phyloP scores from a whole-genome alignment of 2,329 filamentous ascomycete genomes.

The Aspergillus tamarii region DNA sequence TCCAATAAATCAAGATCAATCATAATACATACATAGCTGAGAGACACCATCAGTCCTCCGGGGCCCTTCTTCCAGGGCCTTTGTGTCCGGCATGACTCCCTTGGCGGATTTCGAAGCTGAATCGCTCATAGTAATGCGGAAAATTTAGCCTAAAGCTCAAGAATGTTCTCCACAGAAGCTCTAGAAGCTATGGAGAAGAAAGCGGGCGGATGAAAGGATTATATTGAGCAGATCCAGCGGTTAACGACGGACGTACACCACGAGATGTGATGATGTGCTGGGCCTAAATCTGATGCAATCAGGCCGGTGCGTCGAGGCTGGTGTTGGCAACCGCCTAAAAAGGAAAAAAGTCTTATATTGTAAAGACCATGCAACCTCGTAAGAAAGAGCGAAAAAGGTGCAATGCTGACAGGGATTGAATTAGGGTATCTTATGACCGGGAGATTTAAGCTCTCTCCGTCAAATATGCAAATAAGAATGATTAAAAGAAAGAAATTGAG shows the following conservation, averaged over 20 bases:
- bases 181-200: constrained; percentile 6
- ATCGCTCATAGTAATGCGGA: constrained; percentile 19
- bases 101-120: constrained; percentile 20
- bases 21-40: constrained; percentile 33
- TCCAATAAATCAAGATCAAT: not conserved
- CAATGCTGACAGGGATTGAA: constrained; percentile 2
- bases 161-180: constrained; percentile 6
- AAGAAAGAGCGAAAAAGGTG: constrained; percentile 7
- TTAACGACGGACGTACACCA: constrained; percentile 19
- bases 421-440: constrained; percentile 1
- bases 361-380: constrained; percentile 3
- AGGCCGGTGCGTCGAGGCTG: not conserved
- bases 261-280: constrained; percentile 33
- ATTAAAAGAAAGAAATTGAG: not conserved
- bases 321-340: constrained; percentile 2
- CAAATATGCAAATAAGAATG: not conserved
- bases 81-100: constrained; percentile 24
- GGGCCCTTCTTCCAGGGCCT: constrained; percentile 27
- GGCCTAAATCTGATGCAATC: constrained; percentile 36
- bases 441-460: not conserved
- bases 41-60: constrained; percentile 37
- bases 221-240: constrained; percentile 1
- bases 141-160: not conserved
- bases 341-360: not conserved
- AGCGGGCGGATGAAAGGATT: not conserved